Conservation (phyloP, 305 asterid species). For the Salvia sclarea region DNA sequence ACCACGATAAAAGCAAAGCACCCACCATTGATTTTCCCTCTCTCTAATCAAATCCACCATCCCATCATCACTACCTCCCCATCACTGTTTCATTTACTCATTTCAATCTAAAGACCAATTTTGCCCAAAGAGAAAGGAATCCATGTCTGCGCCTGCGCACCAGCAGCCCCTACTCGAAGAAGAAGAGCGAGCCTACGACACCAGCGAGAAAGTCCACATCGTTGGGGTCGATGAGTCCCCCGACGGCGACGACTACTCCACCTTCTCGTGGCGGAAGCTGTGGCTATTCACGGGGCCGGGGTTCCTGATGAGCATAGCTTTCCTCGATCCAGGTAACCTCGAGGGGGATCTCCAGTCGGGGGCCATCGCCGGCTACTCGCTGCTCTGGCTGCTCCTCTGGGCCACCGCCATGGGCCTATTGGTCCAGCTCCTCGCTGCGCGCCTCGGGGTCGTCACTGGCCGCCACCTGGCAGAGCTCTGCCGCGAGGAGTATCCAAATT, state of each 20-base stretch:
- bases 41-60: neutral
- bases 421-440: constrained; percentile 78
- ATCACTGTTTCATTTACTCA: neutral
- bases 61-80: constrained; percentile 4
- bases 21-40: neutral
- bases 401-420: constrained; percentile 89
- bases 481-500: constrained; percentile 88
- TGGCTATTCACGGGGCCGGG: constrained; percentile 98
- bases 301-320: constrained; percentile 88
- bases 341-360: constrained; percentile 98
- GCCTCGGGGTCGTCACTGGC: constrained; percentile 93
- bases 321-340: constrained; percentile 91
- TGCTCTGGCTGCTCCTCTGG: constrained; percentile 88
- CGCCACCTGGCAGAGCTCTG: constrained; percentile 90
- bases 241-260: constrained; percentile 46
- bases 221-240: constrained; percentile 44
- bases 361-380: constrained; percentile 88
- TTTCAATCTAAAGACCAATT: neutral
- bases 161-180: constrained; percentile 42
- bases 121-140: too few relatives aligned
- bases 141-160: constrained; percentile 44
- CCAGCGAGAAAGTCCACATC: constrained; percentile 60
- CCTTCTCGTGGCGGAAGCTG: constrained; percentile 86
- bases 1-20: constrained; percentile 21
- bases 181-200: constrained; percentile 64